Evolutionary conservation across 2,329 filamentous ascomycete species (phyloP).

Genomic region (Arthrobotrys sphaeroides): DNA sequence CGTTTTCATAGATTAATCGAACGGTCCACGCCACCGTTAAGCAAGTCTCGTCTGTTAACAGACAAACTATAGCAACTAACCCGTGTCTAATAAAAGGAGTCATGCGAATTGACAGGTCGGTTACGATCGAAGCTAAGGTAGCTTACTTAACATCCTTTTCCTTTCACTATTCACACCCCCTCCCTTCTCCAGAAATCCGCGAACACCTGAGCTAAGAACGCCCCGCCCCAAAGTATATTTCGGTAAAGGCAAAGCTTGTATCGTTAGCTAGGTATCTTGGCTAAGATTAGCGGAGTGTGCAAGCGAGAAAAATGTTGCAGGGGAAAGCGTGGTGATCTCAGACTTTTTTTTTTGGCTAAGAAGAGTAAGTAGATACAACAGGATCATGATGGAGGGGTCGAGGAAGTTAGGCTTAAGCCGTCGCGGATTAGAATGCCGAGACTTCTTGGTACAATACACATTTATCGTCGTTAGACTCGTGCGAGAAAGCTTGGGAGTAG

Average conservation of each 20-base stretch:
- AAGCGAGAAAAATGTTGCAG: slow-evolving; percentile 14
- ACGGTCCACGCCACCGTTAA: background rate
- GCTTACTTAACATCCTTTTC: background rate
- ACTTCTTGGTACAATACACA: background rate
- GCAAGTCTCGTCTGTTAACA: background rate
- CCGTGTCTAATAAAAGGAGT: background rate
- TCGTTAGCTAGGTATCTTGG: background rate
- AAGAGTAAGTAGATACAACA: too few relatives aligned
- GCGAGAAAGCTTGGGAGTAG: background rate
- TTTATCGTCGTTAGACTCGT: background rate
- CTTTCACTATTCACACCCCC: too few relatives aligned
- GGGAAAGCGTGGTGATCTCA: too few relatives aligned
- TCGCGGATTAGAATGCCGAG: background rate
- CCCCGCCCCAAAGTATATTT: background rate
- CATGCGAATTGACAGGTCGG: slow-evolving; percentile 15
- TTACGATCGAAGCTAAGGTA: background rate
- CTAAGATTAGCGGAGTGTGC: background rate
- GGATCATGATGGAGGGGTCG: background rate
- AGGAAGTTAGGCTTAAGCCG: background rate
- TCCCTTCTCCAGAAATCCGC: background rate
- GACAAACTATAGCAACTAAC: too few relatives aligned
- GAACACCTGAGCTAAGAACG: background rate
- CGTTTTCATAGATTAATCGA: background rate
- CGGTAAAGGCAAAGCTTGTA: slow-evolving; percentile 32
- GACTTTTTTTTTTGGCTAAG: too few relatives aligned